Conservation (phyloP, 2,329 filamentous ascomycete species). For the Botrytis tulipae region DNA sequence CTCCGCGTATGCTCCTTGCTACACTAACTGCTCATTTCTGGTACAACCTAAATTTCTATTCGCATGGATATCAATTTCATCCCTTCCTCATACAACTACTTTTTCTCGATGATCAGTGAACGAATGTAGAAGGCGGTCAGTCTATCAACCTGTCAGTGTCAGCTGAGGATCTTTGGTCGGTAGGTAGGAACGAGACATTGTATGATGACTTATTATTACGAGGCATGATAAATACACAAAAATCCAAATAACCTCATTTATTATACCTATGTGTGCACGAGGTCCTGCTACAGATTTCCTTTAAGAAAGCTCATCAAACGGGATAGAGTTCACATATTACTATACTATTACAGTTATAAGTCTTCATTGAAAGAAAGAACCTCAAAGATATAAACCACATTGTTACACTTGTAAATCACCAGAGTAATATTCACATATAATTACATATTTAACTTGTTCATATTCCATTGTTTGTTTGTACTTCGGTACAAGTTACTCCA, state of each 20-base stretch:
- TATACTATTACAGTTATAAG: not conserved
- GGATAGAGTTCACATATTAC: not conserved
- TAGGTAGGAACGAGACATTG: not conserved
- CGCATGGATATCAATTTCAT: not conserved
- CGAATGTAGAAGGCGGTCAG: not conserved
- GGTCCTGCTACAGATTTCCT: not conserved
- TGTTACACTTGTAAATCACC: not conserved
- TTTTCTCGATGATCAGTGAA: not conserved
- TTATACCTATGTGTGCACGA: not conserved
- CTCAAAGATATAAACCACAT: not conserved
- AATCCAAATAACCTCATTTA: not conserved
- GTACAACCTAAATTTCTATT: not conserved
- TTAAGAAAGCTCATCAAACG: not conserved
- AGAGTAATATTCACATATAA: not conserved
- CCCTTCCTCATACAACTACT: not conserved
- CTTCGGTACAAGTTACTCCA: not conserved
- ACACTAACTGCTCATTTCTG: not conserved
- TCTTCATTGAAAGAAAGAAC: not conserved
- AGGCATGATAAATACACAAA: not conserved
- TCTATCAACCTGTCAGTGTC: not conserved
- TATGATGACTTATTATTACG: not conserved
- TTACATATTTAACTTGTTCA: not conserved
- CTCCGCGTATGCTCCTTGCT: not conserved
- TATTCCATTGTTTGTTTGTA: constrained; percentile 4
- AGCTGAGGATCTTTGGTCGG: not conserved